Evolutionary conservation across 2,329 filamentous ascomycete species (phyloP).

Genomic region (Tothia fuscella): DNA sequence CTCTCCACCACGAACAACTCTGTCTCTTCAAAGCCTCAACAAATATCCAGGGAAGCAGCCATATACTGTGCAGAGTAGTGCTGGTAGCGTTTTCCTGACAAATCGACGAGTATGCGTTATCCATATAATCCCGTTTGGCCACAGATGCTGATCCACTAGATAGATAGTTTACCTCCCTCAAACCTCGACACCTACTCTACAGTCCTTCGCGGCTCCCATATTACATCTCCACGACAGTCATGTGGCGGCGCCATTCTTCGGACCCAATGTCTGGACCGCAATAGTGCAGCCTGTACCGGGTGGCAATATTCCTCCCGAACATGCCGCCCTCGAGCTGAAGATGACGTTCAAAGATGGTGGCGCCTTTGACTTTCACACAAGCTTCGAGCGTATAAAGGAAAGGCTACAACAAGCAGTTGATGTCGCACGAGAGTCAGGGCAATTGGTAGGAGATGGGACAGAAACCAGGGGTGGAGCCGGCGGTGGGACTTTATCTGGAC

Average conservation of each 20-base stretch:
- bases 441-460: conserved; percentile 29
- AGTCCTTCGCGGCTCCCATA: conserved; percentile 82
- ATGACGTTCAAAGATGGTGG: conserved; percentile 90
- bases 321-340: conserved; percentile 65
- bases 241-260: conserved; percentile 81
- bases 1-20: conserved; percentile 65
- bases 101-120: conserved; percentile 59
- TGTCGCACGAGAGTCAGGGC: conserved; percentile 53
- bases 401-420: conserved; percentile 71
- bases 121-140: conserved; percentile 15
- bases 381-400: conserved; percentile 76
- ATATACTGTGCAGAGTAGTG: conserved; percentile 60
- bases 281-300: conserved; percentile 68
- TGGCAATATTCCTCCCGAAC: conserved; percentile 66
- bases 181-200: conserved; percentile 53
- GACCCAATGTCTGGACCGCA: conserved; percentile 80
- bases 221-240: conserved; percentile 79
- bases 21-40: conserved; percentile 61
- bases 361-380: conserved; percentile 79
- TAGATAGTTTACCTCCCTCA: conserved; percentile 82
- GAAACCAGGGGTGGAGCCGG: conserved; percentile 21
- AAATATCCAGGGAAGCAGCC: conserved; percentile 51
- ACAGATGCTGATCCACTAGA: conserved; percentile 12
- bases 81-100: conserved; percentile 67
- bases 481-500: conserved; percentile 31